phyloP scores from a whole-genome alignment of 805 yeast genomes.

The Schwanniomyces polymorphus region DNA sequence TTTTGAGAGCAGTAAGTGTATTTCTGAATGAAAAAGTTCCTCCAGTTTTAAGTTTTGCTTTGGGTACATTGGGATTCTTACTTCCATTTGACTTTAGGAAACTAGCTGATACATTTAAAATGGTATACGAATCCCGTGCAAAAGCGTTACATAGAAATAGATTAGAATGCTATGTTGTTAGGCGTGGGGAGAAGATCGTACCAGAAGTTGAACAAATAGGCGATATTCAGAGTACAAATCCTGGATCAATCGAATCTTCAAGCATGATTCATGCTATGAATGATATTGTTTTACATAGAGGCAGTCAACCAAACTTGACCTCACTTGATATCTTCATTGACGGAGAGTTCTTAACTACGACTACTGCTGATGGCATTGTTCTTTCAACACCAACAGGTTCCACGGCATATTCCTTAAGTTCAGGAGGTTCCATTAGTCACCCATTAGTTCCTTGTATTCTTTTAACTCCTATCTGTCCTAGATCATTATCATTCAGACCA shows the following conservation, averaged over 20 bases:
- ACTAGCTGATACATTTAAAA: conserved; percentile 57
- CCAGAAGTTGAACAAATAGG: conserved; percentile 3
- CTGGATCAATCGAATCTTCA: conserved; percentile 4
- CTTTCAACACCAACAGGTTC: conserved; percentile 93
- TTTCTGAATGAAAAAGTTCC: conserved; percentile 78
- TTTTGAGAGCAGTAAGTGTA: conserved; percentile 75
- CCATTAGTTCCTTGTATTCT: conserved; percentile 83
- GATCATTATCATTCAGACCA: conserved; percentile 89
- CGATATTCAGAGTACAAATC: background rate
- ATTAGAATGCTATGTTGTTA: conserved; percentile 68
- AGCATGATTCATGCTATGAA: conserved; percentile 80
- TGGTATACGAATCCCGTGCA: conserved; percentile 67
- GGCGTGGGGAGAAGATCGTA: conserved; percentile 9
- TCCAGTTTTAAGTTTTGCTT: conserved; percentile 82
- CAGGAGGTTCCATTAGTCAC: conserved; percentile 93
- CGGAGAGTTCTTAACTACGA: conserved; percentile 80
- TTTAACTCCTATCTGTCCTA: conserved; percentile 88
- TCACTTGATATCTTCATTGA: conserved; percentile 83
- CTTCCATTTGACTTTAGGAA: conserved; percentile 80
- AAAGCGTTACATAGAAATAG: conserved; percentile 75
- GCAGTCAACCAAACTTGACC: conserved; percentile 82
- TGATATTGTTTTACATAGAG: conserved; percentile 86
- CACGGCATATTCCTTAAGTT: conserved; percentile 84
- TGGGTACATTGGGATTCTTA: conserved; percentile 89
- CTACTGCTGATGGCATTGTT: conserved; percentile 89